phyloP scores from a whole-genome alignment of 2,329 filamentous ascomycete genomes.

The Parastagonospora avenae region DNA sequence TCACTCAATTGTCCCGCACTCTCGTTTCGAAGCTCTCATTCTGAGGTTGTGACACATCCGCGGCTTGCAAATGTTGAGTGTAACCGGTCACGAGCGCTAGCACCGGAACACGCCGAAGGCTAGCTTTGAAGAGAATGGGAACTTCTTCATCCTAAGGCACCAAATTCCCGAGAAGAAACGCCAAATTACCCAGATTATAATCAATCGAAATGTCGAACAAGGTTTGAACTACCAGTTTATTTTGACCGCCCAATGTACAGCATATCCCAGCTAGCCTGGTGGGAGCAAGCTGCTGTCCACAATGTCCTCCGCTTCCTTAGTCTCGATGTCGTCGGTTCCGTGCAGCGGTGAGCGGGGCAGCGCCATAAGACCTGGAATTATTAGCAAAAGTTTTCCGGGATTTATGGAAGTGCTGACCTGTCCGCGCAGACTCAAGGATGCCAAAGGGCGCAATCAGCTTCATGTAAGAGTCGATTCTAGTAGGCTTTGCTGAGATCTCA shows the following conservation, averaged over 20 bases:
- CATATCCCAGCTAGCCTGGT: conserved; percentile 68
- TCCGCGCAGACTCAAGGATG: conserved; percentile 93
- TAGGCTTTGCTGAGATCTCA: conserved; percentile 91
- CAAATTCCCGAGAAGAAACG: no score
- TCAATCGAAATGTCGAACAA: background rate
- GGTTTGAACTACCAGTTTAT: background rate
- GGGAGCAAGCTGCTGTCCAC: conserved; percentile 94
- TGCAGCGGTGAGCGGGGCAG: conserved; percentile 89
- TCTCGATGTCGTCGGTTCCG: conserved; percentile 70
- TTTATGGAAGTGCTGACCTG: conserved; percentile 58
- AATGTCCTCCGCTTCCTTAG: conserved; percentile 91
- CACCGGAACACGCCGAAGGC: no score
- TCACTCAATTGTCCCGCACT: no score
- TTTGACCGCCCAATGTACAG: background rate
- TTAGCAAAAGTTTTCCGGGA: conserved; percentile 11
- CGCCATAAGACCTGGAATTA: conserved; percentile 78
- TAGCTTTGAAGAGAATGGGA: no score
- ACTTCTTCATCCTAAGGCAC: no score
- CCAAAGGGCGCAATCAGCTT: conserved; percentile 94
- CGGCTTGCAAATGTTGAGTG: no score
- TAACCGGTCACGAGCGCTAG: no score
- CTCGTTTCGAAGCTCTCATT: no score
- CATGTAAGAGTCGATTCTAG: conserved; percentile 94
- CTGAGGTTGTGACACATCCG: no score
- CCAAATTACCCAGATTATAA: no score